phyloP scores from a whole-genome alignment of 495 filamentous ascomycete genomes.

The Podospora fimiseda region DNA sequence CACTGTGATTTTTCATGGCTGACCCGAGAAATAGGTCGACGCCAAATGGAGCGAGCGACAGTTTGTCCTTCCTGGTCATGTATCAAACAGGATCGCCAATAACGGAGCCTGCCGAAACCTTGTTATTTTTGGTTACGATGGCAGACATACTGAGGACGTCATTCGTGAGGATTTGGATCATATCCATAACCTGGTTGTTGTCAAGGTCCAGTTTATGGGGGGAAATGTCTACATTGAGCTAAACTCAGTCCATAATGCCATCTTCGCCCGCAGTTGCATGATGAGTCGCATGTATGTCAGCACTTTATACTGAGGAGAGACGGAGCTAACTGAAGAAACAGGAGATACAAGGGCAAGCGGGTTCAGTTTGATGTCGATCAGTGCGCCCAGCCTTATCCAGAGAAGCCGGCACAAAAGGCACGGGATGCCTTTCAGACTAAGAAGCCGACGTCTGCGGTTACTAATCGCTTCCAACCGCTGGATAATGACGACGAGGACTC shows the following conservation, averaged over 20 bases:
- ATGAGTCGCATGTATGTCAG: constrained; percentile 53
- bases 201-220: constrained; percentile 55
- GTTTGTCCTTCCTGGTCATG: constrained; percentile 59
- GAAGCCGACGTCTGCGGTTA: constrained; percentile 27
- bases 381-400: constrained; percentile 55
- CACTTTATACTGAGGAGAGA: background rate
- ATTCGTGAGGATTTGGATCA: constrained; percentile 75
- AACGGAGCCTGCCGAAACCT: constrained; percentile 76
- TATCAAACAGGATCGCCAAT: constrained; percentile 59
- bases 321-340: constrained; percentile 13
- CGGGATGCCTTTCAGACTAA: constrained; percentile 32
- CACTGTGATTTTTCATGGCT: constrained; percentile 2
- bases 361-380: constrained; percentile 72
- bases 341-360: constrained; percentile 64
- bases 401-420: constrained; percentile 14
- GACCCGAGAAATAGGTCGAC: constrained; percentile 47
- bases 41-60: constrained; percentile 68
- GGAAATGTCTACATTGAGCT: constrained; percentile 59
- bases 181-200: constrained; percentile 70
- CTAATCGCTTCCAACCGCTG: constrained; percentile 63
- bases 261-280: constrained; percentile 73
- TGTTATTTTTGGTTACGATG: constrained; percentile 52
- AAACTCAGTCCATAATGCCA: constrained; percentile 71
- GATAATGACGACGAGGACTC: constrained; percentile 38
- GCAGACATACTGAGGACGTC: constrained; percentile 53